phyloP scores from a whole-genome alignment of 2,329 filamentous ascomycete genomes.

The Pyrenophora seminiperda region DNA sequence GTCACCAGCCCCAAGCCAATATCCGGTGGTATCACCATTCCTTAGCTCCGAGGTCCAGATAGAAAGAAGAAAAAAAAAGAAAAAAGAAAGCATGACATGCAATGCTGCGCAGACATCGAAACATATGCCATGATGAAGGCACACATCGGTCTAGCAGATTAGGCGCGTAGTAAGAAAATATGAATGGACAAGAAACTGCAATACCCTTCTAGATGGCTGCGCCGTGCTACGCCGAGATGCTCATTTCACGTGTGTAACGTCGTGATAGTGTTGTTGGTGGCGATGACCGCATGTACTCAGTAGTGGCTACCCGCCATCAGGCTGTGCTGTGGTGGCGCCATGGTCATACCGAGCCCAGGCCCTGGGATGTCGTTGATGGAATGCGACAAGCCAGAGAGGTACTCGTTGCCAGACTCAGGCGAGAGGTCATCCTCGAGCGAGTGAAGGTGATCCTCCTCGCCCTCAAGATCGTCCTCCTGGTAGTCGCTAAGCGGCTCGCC shows the following conservation, averaged over 20 bases:
- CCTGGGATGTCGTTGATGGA: slow-evolving; percentile 46
- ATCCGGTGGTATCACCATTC: slow-evolving; percentile 18
- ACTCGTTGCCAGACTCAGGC: slow-evolving; percentile 71
- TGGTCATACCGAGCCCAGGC: slow-evolving; percentile 44
- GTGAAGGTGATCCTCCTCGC: slow-evolving; percentile 83
- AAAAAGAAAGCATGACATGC: slow-evolving; percentile 3
- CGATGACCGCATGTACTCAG: slow-evolving; percentile 28
- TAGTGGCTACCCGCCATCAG: slow-evolving; percentile 54
- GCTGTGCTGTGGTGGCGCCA: slow-evolving; percentile 51
- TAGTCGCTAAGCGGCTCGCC: slow-evolving; percentile 65
- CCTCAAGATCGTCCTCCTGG: slow-evolving; percentile 85
- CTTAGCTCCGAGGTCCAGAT: slow-evolving; percentile 8
- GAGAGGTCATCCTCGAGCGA: slow-evolving; percentile 81
- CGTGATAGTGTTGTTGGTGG: slow-evolving; percentile 18
- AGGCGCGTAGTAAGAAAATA: slow-evolving; percentile 21
- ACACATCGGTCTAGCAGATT: slow-evolving; percentile 32
- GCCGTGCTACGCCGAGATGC: slow-evolving; percentile 30
- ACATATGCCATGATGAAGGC: slow-evolving; percentile 23
- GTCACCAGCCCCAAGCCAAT: slow-evolving; percentile 20
- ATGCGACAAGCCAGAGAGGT: slow-evolving; percentile 47
- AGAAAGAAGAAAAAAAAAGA: slow-evolving; percentile 1
- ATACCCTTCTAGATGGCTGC: slow-evolving; percentile 30
- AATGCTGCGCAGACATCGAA: slow-evolving; percentile 30
- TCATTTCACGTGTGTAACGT: slow-evolving; percentile 32
- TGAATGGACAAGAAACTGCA: slow-evolving; percentile 29